Evolutionary conservation across 2,329 filamentous ascomycete genomes (phyloP).

Genomic region (Curvularia hawaiiensis): DNA sequence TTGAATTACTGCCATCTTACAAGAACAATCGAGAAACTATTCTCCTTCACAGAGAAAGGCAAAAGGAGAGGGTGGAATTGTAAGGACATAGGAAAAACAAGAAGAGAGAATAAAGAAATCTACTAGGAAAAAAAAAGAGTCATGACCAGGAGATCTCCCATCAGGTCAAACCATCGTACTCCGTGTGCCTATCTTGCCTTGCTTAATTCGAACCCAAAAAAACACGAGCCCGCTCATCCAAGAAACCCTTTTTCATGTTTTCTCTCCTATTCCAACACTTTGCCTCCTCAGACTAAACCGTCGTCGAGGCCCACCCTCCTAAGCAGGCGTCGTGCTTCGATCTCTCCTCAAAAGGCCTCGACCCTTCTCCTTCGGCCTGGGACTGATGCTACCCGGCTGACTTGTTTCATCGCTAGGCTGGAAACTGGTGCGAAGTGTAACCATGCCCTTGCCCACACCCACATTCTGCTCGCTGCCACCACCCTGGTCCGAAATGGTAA

Average conservation of each 20-base stretch:
- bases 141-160: no score
- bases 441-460: conserved; percentile 71
- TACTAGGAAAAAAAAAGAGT: no score
- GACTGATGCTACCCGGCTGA: conserved; percentile 41
- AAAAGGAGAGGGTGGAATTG: no score
- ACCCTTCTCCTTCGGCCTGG: conserved; percentile 12
- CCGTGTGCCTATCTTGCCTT: no score
- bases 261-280: background rate
- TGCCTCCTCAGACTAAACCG: background rate
- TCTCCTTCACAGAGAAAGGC: no score
- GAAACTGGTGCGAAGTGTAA: conserved; percentile 78
- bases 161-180: no score
- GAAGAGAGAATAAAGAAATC: no score
- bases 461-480: conserved; percentile 73
- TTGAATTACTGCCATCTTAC: no score
- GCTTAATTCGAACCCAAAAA: no score
- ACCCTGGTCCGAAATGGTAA: conserved; percentile 85
- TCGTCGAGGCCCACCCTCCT: conserved; percentile 3
- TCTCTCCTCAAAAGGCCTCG: conserved; percentile 53
- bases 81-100: no score
- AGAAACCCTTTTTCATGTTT: background rate
- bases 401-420: conserved; percentile 51
- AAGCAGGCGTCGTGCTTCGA: conserved; percentile 12
- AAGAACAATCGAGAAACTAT: no score
- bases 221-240: no score